Evolutionary conservation across 83 land plant species (phyloP).

Genomic region (Isoetes engelmannii): DNA sequence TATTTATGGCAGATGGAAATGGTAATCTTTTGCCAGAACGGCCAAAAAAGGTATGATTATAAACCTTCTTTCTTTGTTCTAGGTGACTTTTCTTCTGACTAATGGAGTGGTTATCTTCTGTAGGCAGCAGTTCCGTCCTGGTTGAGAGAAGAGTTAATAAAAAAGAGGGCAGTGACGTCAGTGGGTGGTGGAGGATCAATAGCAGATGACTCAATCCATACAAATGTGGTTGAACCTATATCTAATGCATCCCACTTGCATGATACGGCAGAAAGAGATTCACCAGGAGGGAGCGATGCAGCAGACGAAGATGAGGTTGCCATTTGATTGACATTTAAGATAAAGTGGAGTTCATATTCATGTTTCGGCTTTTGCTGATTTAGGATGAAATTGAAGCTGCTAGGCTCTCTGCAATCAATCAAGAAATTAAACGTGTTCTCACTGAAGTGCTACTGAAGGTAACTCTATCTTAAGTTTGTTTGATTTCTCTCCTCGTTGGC

Average conservation of each 20-base stretch:
- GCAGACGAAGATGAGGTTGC: conserved; percentile 81
- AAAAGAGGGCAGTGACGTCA: conserved; percentile 58
- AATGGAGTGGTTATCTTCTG: conserved; percentile 5
- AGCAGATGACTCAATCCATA: conserved; percentile 33
- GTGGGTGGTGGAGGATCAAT: conserved; percentile 30
- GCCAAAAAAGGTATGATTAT: conserved; percentile 66
- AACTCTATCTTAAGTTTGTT: neutral
- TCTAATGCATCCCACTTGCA: conserved; percentile 33
- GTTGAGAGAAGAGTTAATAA: conserved; percentile 88
- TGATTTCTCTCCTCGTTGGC: neutral
- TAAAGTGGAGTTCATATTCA: too few relatives aligned
- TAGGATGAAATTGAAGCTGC: conserved; percentile 75
- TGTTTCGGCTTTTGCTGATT: neutral
- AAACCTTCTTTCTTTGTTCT: neutral
- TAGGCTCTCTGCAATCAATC: conserved; percentile 75
- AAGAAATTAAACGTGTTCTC: conserved; percentile 85
- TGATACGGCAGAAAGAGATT: conserved; percentile 63
- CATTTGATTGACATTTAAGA: too few relatives aligned
- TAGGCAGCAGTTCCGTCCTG: conserved; percentile 96
- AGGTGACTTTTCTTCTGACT: neutral
- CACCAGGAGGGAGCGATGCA: conserved; percentile 67
- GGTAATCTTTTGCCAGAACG: conserved; percentile 55
- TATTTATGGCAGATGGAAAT: conserved; percentile 55
- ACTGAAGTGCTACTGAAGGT: conserved; percentile 98
- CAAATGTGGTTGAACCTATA: conserved; percentile 38